These are phyloP conservation scores for Tylopilus felleus DNA, from an alignment of 768 basidiomycete genomes.

Conservation along the genomic window DNA sequence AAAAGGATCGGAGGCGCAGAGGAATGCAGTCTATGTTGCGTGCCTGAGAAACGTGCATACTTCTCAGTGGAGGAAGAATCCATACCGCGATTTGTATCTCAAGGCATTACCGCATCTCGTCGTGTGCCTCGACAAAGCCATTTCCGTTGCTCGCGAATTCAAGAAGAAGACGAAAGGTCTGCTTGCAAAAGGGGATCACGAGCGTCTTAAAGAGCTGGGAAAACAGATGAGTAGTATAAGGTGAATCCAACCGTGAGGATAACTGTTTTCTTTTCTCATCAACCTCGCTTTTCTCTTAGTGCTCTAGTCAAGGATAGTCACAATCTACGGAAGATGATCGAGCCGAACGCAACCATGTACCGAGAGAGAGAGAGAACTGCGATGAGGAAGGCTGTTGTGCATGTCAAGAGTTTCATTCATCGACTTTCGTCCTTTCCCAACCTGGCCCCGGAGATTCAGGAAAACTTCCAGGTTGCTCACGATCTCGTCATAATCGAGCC, in stretches of 20 bases:
- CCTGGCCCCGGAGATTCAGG: constrained; percentile 15
- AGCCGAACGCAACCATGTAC: constrained; percentile 32
- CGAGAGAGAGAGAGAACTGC: constrained; percentile 14
- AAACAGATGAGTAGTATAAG: constrained; percentile 28
- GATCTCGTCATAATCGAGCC: constrained; percentile 32
- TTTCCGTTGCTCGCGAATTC: constrained; percentile 19
- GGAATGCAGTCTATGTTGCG: constrained; percentile 22
- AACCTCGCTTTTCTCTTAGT: constrained; percentile 17
- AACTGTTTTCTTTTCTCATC: neutral
- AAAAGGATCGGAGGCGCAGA: constrained; percentile 20
- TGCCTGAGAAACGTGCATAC: constrained; percentile 29
- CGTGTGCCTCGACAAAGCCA: constrained; percentile 38
- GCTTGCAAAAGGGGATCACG: constrained; percentile 28
- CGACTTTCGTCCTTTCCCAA: constrained; percentile 16
- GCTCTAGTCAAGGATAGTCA: constrained; percentile 23
- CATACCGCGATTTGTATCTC: constrained; percentile 38
- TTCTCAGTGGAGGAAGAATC: constrained; percentile 27
- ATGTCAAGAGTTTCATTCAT: constrained; percentile 29
- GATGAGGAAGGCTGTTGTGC: constrained; percentile 28
- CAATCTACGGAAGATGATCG: constrained; percentile 30
- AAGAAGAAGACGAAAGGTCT: constrained; percentile 34
- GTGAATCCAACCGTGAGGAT: constrained; percentile 25
- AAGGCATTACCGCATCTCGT: constrained; percentile 43
- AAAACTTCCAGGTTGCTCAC: constrained; percentile 29
- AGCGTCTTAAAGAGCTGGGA: constrained; percentile 35